Evolutionary conservation across 2,329 filamentous ascomycete genomes (phyloP), one percentile per base, ranked within the genome.

Genomic region (Aspergillus fructus): DNA sequence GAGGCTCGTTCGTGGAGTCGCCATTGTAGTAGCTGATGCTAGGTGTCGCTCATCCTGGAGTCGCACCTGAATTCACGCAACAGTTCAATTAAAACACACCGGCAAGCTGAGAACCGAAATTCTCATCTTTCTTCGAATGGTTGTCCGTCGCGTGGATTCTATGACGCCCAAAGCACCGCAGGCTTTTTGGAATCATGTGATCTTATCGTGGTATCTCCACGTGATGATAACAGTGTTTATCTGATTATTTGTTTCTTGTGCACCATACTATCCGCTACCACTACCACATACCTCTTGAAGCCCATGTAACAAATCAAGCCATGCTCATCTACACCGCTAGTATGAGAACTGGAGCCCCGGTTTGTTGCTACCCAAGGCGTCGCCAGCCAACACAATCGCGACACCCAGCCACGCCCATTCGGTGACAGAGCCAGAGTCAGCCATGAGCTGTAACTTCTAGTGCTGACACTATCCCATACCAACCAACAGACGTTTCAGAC

Each of bases 1-100:
- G 52, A 59, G 57, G 59, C 41, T 30, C 58, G 60, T 66, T 65
- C 56, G 61, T 64, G 48, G 58, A 33, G 59, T 63, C 56, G 61
- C 53, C 64, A 65, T 66, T 60, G 33, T 64, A 58, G 21, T 62
- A 56, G 17, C 39, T 56, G 41, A 23, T 53, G 27, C 45, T 63
- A 60, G 50, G 46, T 49, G 48, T 63, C 33, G 54, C 54, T 62
- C 63, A 63, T 65, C 48, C 51, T 61, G 58, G n/a, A 47, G 45
- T 17, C 19, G 12, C 4, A 34, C 39, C 5, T 19, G n/a, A 21
- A 43, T 13, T 34, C 17, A 24, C 17, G 40, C 19, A 19, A 42
- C 37, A 7, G n/a, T 24, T 8, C 27, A 17, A 40, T 13, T 21
- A 27, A 21, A n/a, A 34, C 34, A 13, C 6, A 11, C n/a, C 30